Percentiles rank a stretch among this genome's conserved stretches.
phyloP scores from a whole-genome alignment of 192 early-diverging fungal species.

The Backusella luteola region DNA sequence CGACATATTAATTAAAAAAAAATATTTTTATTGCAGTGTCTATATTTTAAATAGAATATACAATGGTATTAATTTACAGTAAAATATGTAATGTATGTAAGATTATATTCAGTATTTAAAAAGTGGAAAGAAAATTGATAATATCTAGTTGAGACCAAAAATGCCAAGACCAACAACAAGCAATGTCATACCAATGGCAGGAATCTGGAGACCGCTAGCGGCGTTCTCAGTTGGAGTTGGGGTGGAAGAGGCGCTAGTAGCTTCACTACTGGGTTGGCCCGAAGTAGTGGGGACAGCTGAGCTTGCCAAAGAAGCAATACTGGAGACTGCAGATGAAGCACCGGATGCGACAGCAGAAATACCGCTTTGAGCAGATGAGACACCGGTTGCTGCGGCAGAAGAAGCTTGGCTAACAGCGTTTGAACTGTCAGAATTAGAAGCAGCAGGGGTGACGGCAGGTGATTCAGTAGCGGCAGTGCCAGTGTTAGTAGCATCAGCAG shows the following conservation, averaged over 20 bases:
- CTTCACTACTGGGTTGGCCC: neutral
- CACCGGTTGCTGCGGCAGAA: neutral
- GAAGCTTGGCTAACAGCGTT: neutral
- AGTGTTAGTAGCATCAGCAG: neutral
- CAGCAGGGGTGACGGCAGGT: neutral
- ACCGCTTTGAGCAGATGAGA: neutral
- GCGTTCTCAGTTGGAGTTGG: neutral
- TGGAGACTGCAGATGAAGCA: neutral
- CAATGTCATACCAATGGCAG: neutral
- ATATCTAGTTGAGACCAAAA: neutral
- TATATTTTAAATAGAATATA: neutral
- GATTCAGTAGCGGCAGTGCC: neutral
- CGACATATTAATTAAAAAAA: neutral
- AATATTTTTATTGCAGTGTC: neutral
- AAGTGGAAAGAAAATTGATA: neutral
- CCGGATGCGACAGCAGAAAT: neutral
- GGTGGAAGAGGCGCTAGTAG: constrained; percentile 13
- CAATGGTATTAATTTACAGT: constrained; percentile 2
- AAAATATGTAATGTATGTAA: neutral
- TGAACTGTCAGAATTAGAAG: neutral
- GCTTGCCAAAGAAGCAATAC: neutral
- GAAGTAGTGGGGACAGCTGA: neutral
- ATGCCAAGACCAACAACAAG: constrained; percentile 1
- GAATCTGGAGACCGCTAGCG: neutral
- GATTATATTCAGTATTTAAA: neutral